Conservation (phyloP, 2,329 filamentous ascomycete species). For the Shiraia bambusicola region DNA sequence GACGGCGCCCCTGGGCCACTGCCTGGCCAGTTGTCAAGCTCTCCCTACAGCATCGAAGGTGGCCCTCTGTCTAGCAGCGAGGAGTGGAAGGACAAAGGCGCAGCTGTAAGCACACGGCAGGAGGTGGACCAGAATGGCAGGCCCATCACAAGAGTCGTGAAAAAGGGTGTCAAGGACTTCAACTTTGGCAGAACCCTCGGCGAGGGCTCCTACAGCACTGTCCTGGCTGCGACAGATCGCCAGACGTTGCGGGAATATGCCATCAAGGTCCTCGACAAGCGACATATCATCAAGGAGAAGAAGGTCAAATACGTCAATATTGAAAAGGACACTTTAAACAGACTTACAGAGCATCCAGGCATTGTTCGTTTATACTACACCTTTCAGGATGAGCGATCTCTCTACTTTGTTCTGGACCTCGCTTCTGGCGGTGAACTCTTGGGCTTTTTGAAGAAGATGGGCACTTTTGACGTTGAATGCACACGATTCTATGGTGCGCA, state of each 20-base stretch:
- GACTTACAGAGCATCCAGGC: slow-evolving; percentile 92
- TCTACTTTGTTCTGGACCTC: slow-evolving; percentile 95
- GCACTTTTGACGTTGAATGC: slow-evolving; percentile 93
- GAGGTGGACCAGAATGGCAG: slow-evolving; percentile 85
- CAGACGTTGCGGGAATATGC: slow-evolving; percentile 95
- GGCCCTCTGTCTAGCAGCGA: slow-evolving; percentile 69
- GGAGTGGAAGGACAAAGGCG: slow-evolving; percentile 94
- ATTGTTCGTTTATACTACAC: slow-evolving; percentile 98
- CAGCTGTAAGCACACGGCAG: slow-evolving; percentile 78
- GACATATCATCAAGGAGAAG: slow-evolving; percentile 99
- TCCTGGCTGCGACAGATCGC: slow-evolving; percentile 87
- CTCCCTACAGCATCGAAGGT: slow-evolving; percentile 58
- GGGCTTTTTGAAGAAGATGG: slow-evolving; percentile 89
- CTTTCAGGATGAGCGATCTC: slow-evolving; percentile 92
- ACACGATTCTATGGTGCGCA: slow-evolving; percentile 92
- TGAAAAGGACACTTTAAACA: slow-evolving; percentile 95
- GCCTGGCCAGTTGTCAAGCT: slow-evolving; percentile 30
- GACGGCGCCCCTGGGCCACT: slow-evolving; percentile 37
- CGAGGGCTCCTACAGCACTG: slow-evolving; percentile 97
- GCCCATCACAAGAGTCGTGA: slow-evolving; percentile 78
- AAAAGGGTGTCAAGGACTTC: slow-evolving; percentile 97
- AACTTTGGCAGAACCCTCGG: slow-evolving; percentile 87
- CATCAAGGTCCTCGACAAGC: slow-evolving; percentile 96
- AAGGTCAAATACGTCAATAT: slow-evolving; percentile 99
- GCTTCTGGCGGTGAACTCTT: slow-evolving; percentile 90